Evolutionary conservation across 768 basidiomycete species (phyloP).

Genomic region (Hericium erinaceus): DNA sequence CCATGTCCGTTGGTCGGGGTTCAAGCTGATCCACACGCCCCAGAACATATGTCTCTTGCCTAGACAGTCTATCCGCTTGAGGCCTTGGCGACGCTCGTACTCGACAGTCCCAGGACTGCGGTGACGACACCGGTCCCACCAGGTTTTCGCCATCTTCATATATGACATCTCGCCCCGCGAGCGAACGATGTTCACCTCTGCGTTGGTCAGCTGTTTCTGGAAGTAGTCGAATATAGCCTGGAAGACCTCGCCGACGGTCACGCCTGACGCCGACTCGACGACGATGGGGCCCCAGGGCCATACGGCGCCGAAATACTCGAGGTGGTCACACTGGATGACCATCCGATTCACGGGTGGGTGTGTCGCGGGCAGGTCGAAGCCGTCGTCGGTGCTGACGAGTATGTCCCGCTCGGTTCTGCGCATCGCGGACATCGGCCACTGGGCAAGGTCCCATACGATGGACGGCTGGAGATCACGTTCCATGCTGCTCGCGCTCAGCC

Average conservation of each 20-base stretch:
- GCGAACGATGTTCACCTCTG: conserved; percentile 3
- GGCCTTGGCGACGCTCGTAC: conserved; percentile 7
- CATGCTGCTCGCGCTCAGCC: too few species aligned
- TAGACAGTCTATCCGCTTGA: conserved; percentile 11
- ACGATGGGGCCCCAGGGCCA: conserved; percentile 5
- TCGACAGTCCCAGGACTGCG: conserved; percentile 5
- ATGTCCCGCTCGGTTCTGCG: too few species aligned
- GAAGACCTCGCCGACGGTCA: conserved; percentile 10
- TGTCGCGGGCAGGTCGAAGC: neutral
- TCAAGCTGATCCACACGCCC: conserved; percentile 6
- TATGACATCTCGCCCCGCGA: neutral
- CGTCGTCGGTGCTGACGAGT: neutral
- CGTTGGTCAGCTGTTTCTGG: conserved; percentile 2
- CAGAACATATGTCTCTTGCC: conserved; percentile 6
- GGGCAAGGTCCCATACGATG: too few species aligned
- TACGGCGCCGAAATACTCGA: neutral
- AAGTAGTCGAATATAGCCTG: conserved; percentile 12
- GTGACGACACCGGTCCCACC: conserved; percentile 5
- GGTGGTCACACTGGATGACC: conserved; percentile 2
- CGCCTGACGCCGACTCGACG: neutral
- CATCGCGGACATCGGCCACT: too few species aligned
- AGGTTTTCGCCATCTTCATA: neutral
- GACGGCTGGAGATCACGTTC: too few species aligned
- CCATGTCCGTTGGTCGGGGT: neutral
- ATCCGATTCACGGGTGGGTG: neutral